Percentiles rank a stretch among this genome's conserved stretches.
These are phyloP conservation scores for Alternaria gaisen DNA, from an alignment of 2,329 filamentous ascomycete species.

Conservation along the genomic window DNA sequence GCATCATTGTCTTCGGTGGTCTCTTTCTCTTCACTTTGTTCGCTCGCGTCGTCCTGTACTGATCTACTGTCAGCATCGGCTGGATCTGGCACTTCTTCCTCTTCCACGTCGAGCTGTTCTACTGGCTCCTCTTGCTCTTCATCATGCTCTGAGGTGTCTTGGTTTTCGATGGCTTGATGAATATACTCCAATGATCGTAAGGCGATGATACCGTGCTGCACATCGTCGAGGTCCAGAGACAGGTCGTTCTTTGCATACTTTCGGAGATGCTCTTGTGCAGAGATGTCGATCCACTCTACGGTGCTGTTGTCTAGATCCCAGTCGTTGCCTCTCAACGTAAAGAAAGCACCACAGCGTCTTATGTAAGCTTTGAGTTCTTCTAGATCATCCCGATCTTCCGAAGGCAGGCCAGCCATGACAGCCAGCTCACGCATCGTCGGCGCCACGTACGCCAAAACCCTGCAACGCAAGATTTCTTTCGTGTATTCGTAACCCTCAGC, in stretches of 20 bases:
- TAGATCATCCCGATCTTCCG: slow-evolving; percentile 23
- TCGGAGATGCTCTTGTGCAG: slow-evolving; percentile 32
- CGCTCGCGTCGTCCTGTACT: not conserved
- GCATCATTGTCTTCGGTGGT: slow-evolving; percentile 1
- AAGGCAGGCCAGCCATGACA: slow-evolving; percentile 31
- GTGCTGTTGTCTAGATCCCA: slow-evolving; percentile 29
- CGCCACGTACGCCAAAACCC: slow-evolving; percentile 26
- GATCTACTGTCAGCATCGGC: not conserved
- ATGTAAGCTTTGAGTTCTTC: slow-evolving; percentile 28
- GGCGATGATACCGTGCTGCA: slow-evolving; percentile 39
- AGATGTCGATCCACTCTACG: slow-evolving; percentile 35
- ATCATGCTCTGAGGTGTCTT: not conserved
- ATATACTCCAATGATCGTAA: slow-evolving; percentile 32
- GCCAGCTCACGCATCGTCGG: slow-evolving; percentile 35
- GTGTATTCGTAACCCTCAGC: slow-evolving; percentile 33
- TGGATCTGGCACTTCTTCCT: not conserved
- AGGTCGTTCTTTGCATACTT: slow-evolving; percentile 30
- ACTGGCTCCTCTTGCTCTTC: not conserved
- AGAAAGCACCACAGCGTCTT: slow-evolving; percentile 33
- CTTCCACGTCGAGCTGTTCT: not conserved
- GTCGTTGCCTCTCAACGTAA: slow-evolving; percentile 27
- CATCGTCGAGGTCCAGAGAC: slow-evolving; percentile 23
- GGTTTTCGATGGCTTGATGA: slow-evolving; percentile 16
- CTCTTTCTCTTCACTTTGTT: not conserved
- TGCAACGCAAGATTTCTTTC: slow-evolving; percentile 34